Conservation (phyloP, 208 protist genomes). For the Acanthamoeba culbertsoni region DNA sequence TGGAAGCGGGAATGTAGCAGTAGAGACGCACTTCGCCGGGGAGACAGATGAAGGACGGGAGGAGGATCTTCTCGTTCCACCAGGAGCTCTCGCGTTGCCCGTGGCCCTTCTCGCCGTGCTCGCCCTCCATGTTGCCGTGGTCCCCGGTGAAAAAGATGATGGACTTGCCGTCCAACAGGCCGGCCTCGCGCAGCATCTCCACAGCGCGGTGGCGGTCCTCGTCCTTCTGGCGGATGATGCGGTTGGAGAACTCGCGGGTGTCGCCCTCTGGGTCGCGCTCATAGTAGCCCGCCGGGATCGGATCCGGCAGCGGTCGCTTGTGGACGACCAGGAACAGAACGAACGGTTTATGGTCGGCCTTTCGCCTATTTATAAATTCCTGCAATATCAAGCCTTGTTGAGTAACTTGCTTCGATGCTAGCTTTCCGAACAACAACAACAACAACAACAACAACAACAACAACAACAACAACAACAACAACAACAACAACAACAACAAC, state of each 20-base stretch:
- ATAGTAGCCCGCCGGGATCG: not conserved
- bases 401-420: too few relatives aligned
- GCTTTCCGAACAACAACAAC: too few relatives aligned
- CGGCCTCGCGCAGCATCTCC: not conserved
- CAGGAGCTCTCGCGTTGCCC: slow-evolving; percentile 32
- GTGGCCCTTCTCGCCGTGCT: slow-evolving; percentile 31
- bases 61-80: slow-evolving; percentile 42
- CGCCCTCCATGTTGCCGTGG: slow-evolving; percentile 47
- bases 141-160: not conserved
- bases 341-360: not conserved
- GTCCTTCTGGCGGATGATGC: slow-evolving; percentile 39
- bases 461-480: too few relatives aligned
- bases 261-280: not conserved
- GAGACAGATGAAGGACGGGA: not conserved
- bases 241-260: slow-evolving; percentile 8
- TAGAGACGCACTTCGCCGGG: not conserved
- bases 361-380: not conserved
- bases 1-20: too few relatives aligned
- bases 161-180: not conserved
- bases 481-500: too few relatives aligned
- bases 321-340: not conserved
- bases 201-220: not conserved
- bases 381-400: not conserved
- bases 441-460: too few relatives aligned
- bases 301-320: not conserved